Percentiles rank a stretch among this genome's conserved stretches.
Conservation (phyloP, 1,284 basidiomycete genomes). For the Ceratobasidium papillatum region DNA sequence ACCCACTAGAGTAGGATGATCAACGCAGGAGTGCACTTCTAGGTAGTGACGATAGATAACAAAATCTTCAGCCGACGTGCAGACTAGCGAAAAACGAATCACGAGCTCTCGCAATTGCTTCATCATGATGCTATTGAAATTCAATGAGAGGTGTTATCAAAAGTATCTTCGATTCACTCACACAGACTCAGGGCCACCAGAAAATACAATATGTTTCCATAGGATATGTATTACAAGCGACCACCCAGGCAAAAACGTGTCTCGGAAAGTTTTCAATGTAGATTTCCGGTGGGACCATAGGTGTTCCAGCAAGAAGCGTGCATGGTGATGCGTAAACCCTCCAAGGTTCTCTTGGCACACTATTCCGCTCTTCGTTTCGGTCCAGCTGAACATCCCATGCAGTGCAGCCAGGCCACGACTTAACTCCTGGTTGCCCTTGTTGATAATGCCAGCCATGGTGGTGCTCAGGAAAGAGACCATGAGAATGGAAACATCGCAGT, state of each 20-base stretch:
- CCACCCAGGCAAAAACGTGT: not conserved
- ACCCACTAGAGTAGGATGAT: not conserved
- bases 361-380: not conserved
- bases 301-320: not conserved
- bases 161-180: not conserved
- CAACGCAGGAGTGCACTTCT: not conserved
- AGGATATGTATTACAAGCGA: not conserved
- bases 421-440: not conserved
- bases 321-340: not conserved
- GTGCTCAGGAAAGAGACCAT: not conserved
- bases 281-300: not conserved
- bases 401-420: not conserved
- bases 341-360: not conserved
- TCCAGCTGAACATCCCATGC: not conserved
- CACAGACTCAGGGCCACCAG: not conserved
- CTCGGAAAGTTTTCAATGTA: not conserved
- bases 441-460: not conserved
- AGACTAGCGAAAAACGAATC: not conserved
- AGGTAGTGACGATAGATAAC: not conserved
- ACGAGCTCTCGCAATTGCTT: not conserved
- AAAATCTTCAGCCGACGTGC: not conserved
- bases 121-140: not conserved
- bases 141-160: not conserved
- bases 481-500: not conserved
- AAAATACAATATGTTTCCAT: not conserved